Conservation (phyloP, 768 basidiomycete species). For the Cantharellus anzutake region DNA sequence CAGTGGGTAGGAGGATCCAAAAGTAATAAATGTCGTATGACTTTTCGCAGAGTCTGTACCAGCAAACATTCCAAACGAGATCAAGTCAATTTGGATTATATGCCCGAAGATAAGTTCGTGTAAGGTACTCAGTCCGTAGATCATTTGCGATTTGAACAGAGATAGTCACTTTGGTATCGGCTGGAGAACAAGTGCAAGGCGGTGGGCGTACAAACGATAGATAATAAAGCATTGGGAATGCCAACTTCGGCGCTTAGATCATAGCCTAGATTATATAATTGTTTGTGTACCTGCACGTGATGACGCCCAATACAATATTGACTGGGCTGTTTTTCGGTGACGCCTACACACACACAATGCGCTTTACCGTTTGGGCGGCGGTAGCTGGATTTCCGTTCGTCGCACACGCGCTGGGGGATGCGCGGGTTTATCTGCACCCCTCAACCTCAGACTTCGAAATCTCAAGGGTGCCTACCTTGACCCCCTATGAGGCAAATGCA, state of each 20-base stretch:
- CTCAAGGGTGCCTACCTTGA: background rate
- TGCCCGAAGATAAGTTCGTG: constrained; percentile 3
- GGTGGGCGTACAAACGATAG: constrained; percentile 81
- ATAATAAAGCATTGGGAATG: constrained; percentile 56
- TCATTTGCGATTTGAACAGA: constrained; percentile 84
- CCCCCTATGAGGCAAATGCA: background rate
- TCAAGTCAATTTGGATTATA: background rate
- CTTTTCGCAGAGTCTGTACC: constrained; percentile 12
- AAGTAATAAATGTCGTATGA: constrained; percentile 36
- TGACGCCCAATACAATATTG: too few species aligned
- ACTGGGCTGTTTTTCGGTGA: background rate
- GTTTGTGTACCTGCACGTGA: too few species aligned
- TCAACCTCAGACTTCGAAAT: background rate
- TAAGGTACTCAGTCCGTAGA: constrained; percentile 49
- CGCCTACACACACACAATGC: background rate
- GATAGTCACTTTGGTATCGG: constrained; percentile 28
- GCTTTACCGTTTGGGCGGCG: background rate
- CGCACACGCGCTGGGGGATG: background rate
- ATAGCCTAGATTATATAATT: too few species aligned
- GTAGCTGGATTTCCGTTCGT: background rate
- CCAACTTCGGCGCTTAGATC: background rate
- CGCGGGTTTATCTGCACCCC: background rate
- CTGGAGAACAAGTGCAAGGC: constrained; percentile 27
- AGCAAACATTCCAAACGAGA: background rate
- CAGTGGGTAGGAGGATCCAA: background rate